Conservation (phyloP, 2,329 filamentous ascomycete species). For the Emericellopsis atlantica region DNA sequence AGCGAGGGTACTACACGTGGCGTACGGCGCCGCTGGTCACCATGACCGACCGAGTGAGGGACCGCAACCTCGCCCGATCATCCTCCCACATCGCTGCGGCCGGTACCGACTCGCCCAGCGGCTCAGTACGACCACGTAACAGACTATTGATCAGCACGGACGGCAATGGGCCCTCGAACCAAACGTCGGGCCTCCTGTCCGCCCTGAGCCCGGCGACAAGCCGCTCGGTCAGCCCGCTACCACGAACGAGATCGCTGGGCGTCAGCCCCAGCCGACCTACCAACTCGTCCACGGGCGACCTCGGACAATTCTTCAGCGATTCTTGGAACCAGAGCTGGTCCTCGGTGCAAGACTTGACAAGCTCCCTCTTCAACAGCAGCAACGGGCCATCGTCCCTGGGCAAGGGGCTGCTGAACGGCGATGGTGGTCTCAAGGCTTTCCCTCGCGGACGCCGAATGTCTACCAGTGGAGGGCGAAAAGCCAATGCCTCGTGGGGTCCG, state of each 20-base stretch:
- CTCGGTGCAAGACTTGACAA: slow-evolving; percentile 40
- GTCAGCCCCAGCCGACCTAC: slow-evolving; percentile 10
- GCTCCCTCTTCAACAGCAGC: slow-evolving; percentile 22
- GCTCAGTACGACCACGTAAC: slow-evolving; percentile 35
- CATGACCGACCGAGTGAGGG: slow-evolving; percentile 18
- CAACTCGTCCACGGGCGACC: slow-evolving; percentile 20
- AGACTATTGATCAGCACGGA: slow-evolving; percentile 26
- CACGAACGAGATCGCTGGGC: slow-evolving; percentile 16
- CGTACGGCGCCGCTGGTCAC: slow-evolving; percentile 11
- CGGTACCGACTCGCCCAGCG: slow-evolving; percentile 23
- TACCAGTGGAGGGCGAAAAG: not conserved
- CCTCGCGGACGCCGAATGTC: slow-evolving; percentile 19
- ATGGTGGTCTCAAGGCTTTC: not conserved
- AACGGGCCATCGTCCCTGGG: not conserved
- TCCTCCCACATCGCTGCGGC: slow-evolving; percentile 31
- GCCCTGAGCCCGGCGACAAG: slow-evolving; percentile 23
- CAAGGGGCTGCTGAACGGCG: not conserved
- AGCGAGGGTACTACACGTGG: no score
- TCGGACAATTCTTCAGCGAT: slow-evolving; percentile 31
- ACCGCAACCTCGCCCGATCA: slow-evolving; percentile 13
- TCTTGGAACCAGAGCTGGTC: slow-evolving; percentile 42
- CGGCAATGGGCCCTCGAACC: slow-evolving; percentile 16
- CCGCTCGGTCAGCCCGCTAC: slow-evolving; percentile 35
- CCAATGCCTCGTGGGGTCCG: slow-evolving; percentile 31
- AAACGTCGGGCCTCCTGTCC: slow-evolving; percentile 17